Evolutionary conservation across 805 yeast species (phyloP).

Genomic region (Jamesozyma piceae): DNA sequence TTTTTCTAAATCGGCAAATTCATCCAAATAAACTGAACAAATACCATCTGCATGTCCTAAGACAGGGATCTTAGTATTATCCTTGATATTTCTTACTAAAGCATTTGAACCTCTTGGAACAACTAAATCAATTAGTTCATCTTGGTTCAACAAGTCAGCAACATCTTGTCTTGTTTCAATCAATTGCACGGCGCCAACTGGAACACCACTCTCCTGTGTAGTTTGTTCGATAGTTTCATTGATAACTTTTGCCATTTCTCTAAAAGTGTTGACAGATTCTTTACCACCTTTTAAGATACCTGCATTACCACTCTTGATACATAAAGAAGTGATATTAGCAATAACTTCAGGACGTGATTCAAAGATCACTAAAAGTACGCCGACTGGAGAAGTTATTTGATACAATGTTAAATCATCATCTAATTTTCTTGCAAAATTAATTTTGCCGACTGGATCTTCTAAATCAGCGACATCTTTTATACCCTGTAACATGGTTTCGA

Average conservation of each 20-base stretch:
- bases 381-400: constrained; percentile 87
- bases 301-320: constrained; percentile 92
- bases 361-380: constrained; percentile 83
- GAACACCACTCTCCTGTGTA: constrained; percentile 54
- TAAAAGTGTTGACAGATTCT: constrained; percentile 79
- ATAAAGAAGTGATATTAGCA: constrained; percentile 92
- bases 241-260: constrained; percentile 67
- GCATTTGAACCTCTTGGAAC: constrained; percentile 97
- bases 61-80: constrained; percentile 88
- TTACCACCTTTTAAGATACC: constrained; percentile 97
- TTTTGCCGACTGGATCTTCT: constrained; percentile 87
- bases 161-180: constrained; percentile 88
- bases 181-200: constrained; percentile 72
- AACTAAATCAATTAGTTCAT: constrained; percentile 83
- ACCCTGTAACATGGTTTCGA: constrained; percentile 90
- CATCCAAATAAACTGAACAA: constrained; percentile 79
- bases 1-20: constrained; percentile 65
- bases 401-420: constrained; percentile 84
- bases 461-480: constrained; percentile 81
- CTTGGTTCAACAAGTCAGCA: constrained; percentile 72
- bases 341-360: constrained; percentile 97
- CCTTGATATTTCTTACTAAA: constrained; percentile 77
- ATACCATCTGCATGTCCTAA: constrained; percentile 98
- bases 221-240: constrained; percentile 40
- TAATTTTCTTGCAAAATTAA: constrained; percentile 70